Conservation (phyloP, 129 eudicot species). For the Kitagawia praeruptora region DNA sequence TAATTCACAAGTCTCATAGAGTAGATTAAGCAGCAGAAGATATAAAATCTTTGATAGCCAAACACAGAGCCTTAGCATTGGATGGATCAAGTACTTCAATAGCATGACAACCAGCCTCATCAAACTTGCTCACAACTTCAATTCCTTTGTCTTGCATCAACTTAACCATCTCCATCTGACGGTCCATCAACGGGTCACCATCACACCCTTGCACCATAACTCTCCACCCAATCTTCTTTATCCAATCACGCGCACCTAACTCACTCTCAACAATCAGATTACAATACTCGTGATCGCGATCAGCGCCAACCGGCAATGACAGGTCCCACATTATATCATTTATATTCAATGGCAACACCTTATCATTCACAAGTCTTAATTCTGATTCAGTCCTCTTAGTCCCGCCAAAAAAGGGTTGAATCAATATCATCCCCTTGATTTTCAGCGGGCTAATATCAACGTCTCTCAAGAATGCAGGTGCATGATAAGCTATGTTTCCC, state of each 20-base stretch:
- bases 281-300: constrained; percentile 54
- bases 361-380: constrained; percentile 30
- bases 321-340: constrained; percentile 56
- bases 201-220: constrained; percentile 40
- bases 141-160: constrained; percentile 50
- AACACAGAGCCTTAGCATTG: neutral
- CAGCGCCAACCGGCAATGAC: constrained; percentile 39
- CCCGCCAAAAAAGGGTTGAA: constrained; percentile 57
- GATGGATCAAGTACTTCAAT: constrained; percentile 41
- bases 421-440: constrained; percentile 49
- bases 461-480: constrained; percentile 40
- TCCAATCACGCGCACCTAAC: neutral
- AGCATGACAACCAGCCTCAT: constrained; percentile 52
- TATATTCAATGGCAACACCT: constrained; percentile 33
- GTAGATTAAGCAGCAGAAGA: neutral
- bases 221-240: constrained; percentile 29
- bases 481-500: constrained; percentile 50
- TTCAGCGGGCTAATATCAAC: constrained; percentile 34
- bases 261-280: constrained; percentile 20
- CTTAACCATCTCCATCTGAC: constrained; percentile 41
- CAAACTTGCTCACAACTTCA: constrained; percentile 36
- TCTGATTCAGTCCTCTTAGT: constrained; percentile 43
- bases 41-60: neutral
- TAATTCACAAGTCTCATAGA: neutral
- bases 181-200: constrained; percentile 57